Base-by-base conservation (phyloP, 345 rosid species). In the Fremontodendron californicum region DNA sequence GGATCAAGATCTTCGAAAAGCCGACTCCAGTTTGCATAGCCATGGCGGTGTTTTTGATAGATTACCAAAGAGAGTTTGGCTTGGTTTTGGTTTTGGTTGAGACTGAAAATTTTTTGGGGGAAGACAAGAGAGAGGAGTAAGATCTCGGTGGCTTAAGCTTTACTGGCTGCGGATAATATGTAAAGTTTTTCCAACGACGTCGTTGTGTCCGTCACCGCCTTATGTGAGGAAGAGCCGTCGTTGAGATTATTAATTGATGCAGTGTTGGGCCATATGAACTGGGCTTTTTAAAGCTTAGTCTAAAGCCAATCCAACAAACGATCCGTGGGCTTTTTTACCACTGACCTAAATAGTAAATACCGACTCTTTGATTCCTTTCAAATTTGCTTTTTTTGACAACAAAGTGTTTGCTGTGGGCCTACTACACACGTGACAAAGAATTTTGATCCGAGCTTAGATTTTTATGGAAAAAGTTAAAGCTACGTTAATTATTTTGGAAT, bases 21-120 rank as follows among this genome's bases (percentile, higher is more conserved):
- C 99, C 86, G 19, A 95, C 75, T 64, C 98, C 96, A 6, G 90
- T 48, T 82, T 93, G 98, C 93, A 92, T 74, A 73, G 97, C 91
- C 98, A 95, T 95, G 79, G 73, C 78, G 31, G 9, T 5, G 77
- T 29, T 46, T n/a, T 71, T 39, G 43, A 51, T 31, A 49, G 6
- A 27, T 48, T 48, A 29, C 58, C 74, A 48, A 70, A 70, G 4
- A 48, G 74, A 48, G 7, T 31, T 70, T 71, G 62, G 46, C 29
- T 69, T 27, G 37, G 37, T 40, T 5, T 10, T 21, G 31, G 29
- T n/a, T n/a, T n/a, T 2, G 40, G 66, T 29, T n/a, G 48, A 39
- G 43, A 9, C 25, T 19, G 70, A 65, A 16, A 39, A 65, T n/a
- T 15, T 3, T 27, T 69, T 45, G 6, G 55, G 74, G 40, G 37